Conservation (phyloP, 345 rosid genomes). For the Bruguiera sexangula region DNA sequence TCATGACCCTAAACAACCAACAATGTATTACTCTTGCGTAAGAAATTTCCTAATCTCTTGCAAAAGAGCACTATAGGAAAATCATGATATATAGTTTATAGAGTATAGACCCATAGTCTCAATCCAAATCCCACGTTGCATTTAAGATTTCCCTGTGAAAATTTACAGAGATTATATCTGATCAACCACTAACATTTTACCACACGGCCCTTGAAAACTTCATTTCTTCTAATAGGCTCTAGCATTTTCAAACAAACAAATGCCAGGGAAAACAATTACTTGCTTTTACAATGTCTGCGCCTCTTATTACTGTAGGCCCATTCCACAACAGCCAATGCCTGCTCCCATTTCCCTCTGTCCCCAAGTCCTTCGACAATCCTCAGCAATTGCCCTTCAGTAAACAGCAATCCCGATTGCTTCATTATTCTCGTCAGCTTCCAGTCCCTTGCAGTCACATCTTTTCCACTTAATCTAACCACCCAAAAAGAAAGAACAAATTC, state of each 20-base stretch:
- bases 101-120: too few species aligned
- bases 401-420: conserved; percentile 82
- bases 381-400: conserved; percentile 79
- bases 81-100: too few species aligned
- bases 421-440: conserved; percentile 93
- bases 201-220: too few species aligned
- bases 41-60: background rate
- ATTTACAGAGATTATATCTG: too few species aligned
- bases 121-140: too few species aligned
- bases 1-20: background rate
- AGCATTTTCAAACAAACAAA: background rate
- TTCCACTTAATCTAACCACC: conserved; percentile 58
- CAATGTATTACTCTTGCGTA: background rate
- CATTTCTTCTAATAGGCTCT: background rate
- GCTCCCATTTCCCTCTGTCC: conserved; percentile 64
- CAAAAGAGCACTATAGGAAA: background rate
- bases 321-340: conserved; percentile 65
- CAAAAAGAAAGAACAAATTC: conserved; percentile 6
- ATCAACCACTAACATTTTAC: too few species aligned
- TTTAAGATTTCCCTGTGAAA: too few species aligned
- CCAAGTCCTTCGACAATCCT: conserved; percentile 75
- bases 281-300: conserved; percentile 57
- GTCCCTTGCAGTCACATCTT: conserved; percentile 59
- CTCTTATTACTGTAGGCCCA: conserved; percentile 73
- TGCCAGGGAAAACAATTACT: conserved; percentile 34